Percentiles rank a stretch among this genome's conserved stretches.
Conservation (phyloP, 176 grass and related monocot species). For the Hordeum vulgare region DNA sequence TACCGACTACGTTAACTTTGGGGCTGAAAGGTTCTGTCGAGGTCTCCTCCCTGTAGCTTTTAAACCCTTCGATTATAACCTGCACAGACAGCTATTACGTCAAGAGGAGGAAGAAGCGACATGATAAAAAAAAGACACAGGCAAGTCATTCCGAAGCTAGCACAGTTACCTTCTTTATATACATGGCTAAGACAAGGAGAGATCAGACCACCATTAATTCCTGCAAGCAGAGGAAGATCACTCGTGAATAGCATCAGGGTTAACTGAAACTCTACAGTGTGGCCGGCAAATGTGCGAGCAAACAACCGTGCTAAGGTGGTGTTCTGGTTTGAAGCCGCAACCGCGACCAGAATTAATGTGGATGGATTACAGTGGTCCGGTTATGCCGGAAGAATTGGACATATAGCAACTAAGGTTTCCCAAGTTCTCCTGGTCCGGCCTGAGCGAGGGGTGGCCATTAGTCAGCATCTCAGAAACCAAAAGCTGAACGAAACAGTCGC, state of each 20-base stretch:
- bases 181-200: constrained; percentile 28
- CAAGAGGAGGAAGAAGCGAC: background rate
- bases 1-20: constrained; percentile 98
- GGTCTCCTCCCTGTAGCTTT: constrained; percentile 94
- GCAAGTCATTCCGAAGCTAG: background rate
- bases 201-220: constrained; percentile 26
- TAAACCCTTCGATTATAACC: constrained; percentile 96
- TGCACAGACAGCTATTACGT: constrained; percentile 19
- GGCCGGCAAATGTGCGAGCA: background rate
- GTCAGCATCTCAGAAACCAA: background rate
- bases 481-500: background rate
- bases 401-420: background rate
- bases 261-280: background rate
- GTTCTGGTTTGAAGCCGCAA: background rate
- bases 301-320: background rate
- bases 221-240: background rate
- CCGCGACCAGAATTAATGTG: background rate
- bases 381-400: background rate
- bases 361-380: background rate
- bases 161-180: constrained; percentile 79
- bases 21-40: constrained; percentile 94
- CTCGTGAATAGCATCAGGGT: background rate
- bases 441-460: background rate
- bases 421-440: background rate
- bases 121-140: background rate